Evolutionary conservation across 306 rosid genomes (phyloP).

Genomic region (Begonia loranthoides): DNA sequence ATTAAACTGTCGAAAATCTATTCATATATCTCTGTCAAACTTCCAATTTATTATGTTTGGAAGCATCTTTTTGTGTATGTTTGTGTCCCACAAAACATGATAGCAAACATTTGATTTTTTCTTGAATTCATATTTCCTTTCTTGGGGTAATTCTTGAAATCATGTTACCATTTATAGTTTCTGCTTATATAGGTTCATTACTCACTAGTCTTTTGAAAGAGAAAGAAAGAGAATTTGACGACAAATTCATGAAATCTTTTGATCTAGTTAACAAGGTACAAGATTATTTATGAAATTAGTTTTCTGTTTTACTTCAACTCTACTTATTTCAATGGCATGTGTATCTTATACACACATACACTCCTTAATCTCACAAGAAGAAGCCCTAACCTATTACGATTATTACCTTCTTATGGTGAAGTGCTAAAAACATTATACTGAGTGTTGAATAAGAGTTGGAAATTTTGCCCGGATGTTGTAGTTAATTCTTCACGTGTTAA

Average conservation of each 20-base stretch:
- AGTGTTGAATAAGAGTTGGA: too few relatives aligned
- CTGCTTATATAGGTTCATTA: constrained; percentile 35
- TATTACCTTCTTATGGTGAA: constrained; percentile 1
- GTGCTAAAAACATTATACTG: background rate
- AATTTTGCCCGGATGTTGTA: too few relatives aligned
- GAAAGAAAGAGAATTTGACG: constrained; percentile 70
- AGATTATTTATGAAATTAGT: background rate
- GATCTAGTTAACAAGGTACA: constrained; percentile 55
- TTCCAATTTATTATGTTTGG: too few relatives aligned
- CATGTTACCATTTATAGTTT: background rate
- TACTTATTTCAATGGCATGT: background rate
- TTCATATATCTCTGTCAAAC: too few relatives aligned
- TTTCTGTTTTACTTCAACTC: constrained; percentile 1
- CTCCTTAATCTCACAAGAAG: too few relatives aligned
- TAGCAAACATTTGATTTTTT: too few relatives aligned
- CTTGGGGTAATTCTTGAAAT: too few relatives aligned
- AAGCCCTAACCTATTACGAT: background rate
- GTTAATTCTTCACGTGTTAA: too few relatives aligned
- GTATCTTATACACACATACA: background rate
- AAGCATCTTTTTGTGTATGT: too few relatives aligned
- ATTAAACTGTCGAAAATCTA: too few relatives aligned
- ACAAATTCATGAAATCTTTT: constrained; percentile 54
- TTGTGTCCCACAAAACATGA: too few relatives aligned
- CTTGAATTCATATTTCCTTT: too few relatives aligned
- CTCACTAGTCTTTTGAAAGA: constrained; percentile 55